phyloP scores from a whole-genome alignment of 2,329 filamentous ascomycete species.

The Botrytis aclada region DNA sequence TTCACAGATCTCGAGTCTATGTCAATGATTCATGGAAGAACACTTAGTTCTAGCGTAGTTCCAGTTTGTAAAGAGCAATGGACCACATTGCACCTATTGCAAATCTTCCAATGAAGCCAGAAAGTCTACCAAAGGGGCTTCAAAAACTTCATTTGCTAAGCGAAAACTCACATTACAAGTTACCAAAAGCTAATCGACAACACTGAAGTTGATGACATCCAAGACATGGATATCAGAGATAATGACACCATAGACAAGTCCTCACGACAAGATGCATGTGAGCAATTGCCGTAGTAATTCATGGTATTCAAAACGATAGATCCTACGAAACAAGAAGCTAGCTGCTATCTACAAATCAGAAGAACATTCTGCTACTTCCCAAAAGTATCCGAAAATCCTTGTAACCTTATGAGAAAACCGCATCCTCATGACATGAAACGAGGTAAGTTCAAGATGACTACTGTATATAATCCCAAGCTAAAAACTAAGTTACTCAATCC shows the following conservation, averaged over 20 bases:
- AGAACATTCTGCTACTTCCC: not conserved
- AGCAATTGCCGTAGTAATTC: constrained; percentile 25
- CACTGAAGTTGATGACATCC: not conserved
- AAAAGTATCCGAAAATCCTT: constrained; percentile 19
- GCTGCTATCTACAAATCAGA: not conserved
- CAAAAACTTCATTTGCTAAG: not conserved
- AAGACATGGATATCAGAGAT: constrained; percentile 7
- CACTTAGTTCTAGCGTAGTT: not conserved
- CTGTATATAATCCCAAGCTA: not conserved
- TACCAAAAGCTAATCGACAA: constrained; percentile 10
- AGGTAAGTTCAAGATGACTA: constrained; percentile 21
- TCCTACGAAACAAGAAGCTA: not conserved
- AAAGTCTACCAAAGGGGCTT: not conserved
- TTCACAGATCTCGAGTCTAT: not conserved
- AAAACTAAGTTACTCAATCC: constrained; percentile 12
- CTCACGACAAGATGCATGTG: constrained; percentile 23
- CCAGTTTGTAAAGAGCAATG: not conserved
- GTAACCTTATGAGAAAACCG: constrained; percentile 18
- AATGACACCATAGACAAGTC: constrained; percentile 23
- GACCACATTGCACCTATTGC: not conserved
- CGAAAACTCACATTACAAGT: not conserved
- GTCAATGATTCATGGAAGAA: not conserved
- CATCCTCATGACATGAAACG: constrained; percentile 18
- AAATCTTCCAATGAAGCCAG: not conserved
- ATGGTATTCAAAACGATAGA: constrained; percentile 13